Percentiles rank a stretch among this genome's conserved stretches.
Evolutionary conservation across 2,329 filamentous ascomycete genomes (phyloP).

Genomic region (Xylaria sp.): DNA sequence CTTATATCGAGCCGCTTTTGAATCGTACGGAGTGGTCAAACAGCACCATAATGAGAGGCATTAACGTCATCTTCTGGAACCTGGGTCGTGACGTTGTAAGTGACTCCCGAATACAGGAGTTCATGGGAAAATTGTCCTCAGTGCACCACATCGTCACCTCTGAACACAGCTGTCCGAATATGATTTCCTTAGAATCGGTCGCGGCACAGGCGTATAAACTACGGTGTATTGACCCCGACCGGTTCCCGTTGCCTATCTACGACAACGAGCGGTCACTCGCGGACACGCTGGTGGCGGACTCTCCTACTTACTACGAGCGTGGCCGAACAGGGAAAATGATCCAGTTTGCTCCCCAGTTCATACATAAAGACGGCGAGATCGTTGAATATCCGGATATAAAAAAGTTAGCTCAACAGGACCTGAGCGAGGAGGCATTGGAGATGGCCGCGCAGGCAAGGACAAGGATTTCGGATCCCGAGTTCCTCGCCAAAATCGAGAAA

Average conservation of each 20-base stretch:
- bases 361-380: constrained; percentile 50
- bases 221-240: constrained; percentile 70
- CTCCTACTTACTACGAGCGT: constrained; percentile 38
- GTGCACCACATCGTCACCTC: constrained; percentile 80
- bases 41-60: constrained; percentile 63
- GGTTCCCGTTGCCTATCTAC: constrained; percentile 71
- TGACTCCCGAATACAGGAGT: constrained; percentile 65
- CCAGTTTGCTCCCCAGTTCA: constrained; percentile 50
- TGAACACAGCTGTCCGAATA: constrained; percentile 73
- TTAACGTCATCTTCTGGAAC: constrained; percentile 79
- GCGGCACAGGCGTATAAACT: constrained; percentile 70
- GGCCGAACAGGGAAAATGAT: constrained; percentile 50
- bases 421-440: constrained; percentile 48
- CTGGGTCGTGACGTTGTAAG: constrained; percentile 69
- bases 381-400: constrained; percentile 53
- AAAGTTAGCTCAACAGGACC: constrained; percentile 43
- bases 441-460: constrained; percentile 54
- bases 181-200: constrained; percentile 69
- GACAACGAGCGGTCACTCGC: constrained; percentile 52
- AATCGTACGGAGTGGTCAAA: constrained; percentile 72
- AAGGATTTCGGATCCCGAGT: constrained; percentile 30
- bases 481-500: constrained; percentile 43
- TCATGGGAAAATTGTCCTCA: constrained; percentile 64
- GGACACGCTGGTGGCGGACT: constrained; percentile 17
- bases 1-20: constrained; percentile 72